Percentiles rank a stretch among this genome's conserved stretches.
Evolutionary conservation across 768 basidiomycete species (phyloP).

Genomic region (Mycena leptocephala): DNA sequence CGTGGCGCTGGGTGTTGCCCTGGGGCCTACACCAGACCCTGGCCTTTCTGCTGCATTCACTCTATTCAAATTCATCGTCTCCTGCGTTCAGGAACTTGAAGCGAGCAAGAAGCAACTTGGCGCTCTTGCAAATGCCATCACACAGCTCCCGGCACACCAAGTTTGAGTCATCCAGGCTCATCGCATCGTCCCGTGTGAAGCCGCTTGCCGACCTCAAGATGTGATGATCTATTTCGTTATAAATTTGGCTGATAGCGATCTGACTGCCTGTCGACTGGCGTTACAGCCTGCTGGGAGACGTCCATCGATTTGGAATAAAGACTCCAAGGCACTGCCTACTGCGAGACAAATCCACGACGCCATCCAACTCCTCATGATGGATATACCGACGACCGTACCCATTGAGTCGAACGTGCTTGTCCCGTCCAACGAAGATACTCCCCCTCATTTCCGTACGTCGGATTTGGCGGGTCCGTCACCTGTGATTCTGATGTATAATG

Average conservation of each 20-base stretch:
- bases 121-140: not conserved
- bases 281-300: no score
- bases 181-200: not conserved
- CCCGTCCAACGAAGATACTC: not conserved
- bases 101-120: not conserved
- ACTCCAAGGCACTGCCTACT: no score
- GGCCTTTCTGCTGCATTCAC: not conserved
- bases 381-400: no score
- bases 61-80: not conserved
- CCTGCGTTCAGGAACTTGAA: not conserved
- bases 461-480: not conserved
- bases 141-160: not conserved
- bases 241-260: no score
- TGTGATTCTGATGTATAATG: slow-evolving; percentile 5
- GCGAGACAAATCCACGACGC: no score
- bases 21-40: not conserved
- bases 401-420: no score
- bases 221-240: not conserved
- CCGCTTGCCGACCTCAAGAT: not conserved
- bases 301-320: no score
- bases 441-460: no score
- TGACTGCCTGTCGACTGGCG: no score
- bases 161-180: not conserved
- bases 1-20: not conserved
- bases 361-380: no score